phyloP scores from a whole-genome alignment of 257 asterid genomes.

The Parsonsia alboflavescens region DNA sequence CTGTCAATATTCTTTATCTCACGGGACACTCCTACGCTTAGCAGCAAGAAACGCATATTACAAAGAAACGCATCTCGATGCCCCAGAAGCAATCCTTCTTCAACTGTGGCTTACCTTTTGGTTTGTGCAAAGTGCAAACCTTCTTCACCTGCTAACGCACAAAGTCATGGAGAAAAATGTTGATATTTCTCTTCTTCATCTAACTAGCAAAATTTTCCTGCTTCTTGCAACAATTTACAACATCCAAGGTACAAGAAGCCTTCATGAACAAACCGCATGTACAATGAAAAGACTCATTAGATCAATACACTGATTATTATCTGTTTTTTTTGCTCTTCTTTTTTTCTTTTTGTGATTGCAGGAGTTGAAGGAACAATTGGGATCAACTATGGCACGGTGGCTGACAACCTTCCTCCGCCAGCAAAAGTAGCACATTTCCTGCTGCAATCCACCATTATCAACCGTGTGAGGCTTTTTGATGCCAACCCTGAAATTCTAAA shows the following conservation, averaged over 20 bases:
- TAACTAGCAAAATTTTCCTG: constrained; percentile 15
- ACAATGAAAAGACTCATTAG: not conserved
- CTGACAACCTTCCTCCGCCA: constrained; percentile 49
- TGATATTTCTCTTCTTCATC: constrained; percentile 6
- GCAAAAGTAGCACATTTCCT: constrained; percentile 49
- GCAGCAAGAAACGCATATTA: constrained; percentile 11
- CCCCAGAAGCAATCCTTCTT: constrained; percentile 15
- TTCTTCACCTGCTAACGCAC: constrained; percentile 11
- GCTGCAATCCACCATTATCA: constrained; percentile 44
- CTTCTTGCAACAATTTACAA: constrained; percentile 22
- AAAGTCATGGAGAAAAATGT: constrained; percentile 21
- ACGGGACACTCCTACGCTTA: constrained; percentile 32
- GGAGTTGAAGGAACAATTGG: constrained; percentile 46
- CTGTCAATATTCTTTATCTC: constrained; percentile 29
- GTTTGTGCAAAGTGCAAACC: not conserved
- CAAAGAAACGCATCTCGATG: constrained; percentile 49
- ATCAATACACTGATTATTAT: too few species aligned
- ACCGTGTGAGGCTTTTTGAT: constrained; percentile 53
- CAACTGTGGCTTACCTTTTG: constrained; percentile 9
- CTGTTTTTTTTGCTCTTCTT: too few species aligned
- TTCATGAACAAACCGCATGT: not conserved
- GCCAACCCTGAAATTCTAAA: constrained; percentile 42
- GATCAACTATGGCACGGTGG: constrained; percentile 40
- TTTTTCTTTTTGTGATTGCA: constrained; percentile 16
- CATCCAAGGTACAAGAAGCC: constrained; percentile 28